Conservation (phyloP, 352 stramenopile species). For the Globisporangium camurandrum region DNA sequence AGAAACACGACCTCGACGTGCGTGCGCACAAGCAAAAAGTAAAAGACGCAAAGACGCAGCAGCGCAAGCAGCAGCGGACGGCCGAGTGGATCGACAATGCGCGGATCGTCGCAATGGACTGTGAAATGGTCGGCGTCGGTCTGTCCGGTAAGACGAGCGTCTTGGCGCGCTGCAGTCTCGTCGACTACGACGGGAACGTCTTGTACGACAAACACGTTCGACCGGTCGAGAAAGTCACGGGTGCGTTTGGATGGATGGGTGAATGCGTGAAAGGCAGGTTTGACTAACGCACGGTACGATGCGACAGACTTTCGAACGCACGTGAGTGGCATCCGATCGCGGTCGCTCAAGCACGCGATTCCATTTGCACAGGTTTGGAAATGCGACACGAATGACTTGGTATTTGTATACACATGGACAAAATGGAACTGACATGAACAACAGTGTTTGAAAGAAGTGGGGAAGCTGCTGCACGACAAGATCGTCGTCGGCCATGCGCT, state of each 20-base stretch:
- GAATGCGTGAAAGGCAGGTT: not conserved
- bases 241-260: no score
- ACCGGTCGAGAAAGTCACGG: slow-evolving; percentile 77
- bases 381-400: not conserved
- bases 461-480: slow-evolving; percentile 73
- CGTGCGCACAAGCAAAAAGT: slow-evolving; percentile 30
- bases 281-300: not conserved
- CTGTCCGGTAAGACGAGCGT: slow-evolving; percentile 71
- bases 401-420: no score
- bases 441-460: slow-evolving; percentile 77
- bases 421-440: no score
- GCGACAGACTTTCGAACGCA: slow-evolving; percentile 71
- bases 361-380: slow-evolving; percentile 44
- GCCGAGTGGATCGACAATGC: slow-evolving; percentile 76
- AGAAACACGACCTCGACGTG: slow-evolving; percentile 34
- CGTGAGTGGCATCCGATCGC: slow-evolving; percentile 75
- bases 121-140: slow-evolving; percentile 84
- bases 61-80: slow-evolving; percentile 39
- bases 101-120: slow-evolving; percentile 82
- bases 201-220: slow-evolving; percentile 82
- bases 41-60: slow-evolving; percentile 39
- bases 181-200: slow-evolving; percentile 77
- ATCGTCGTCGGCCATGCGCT: slow-evolving; percentile 78
- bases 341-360: slow-evolving; percentile 63
- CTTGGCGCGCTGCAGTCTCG: slow-evolving; percentile 81